These are phyloP conservation scores for Cinnamomum micranthum DNA, from an alignment of 164 flowering plant species.

Conservation along the genomic window DNA sequence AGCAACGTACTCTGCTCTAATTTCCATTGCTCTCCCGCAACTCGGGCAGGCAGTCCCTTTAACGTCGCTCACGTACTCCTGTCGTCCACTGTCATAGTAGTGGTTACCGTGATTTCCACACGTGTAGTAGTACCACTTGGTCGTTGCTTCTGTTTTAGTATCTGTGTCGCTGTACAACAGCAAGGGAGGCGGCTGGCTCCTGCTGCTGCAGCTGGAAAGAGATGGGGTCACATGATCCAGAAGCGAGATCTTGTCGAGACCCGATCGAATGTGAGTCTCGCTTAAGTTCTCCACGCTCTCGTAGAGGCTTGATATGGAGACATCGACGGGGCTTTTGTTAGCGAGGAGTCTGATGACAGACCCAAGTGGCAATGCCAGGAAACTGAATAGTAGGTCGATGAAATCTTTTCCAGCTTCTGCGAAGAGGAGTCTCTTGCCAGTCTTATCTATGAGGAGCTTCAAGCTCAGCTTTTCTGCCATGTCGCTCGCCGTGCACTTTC, in stretches of 20 bases:
- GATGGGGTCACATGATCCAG: background rate
- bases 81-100: too few relatives aligned
- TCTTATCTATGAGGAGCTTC: slow-evolving; percentile 15
- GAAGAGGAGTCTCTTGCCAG: slow-evolving; percentile 14
- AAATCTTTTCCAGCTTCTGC: slow-evolving; percentile 63
- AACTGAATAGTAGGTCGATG: slow-evolving; percentile 65
- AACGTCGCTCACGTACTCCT: too few relatives aligned
- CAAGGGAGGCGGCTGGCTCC: too few relatives aligned
- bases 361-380: slow-evolving; percentile 15
- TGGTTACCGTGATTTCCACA: too few relatives aligned
- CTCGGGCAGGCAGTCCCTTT: too few relatives aligned
- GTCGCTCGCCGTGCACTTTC: background rate
- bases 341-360: background rate
- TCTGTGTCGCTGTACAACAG: too few relatives aligned
- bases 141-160: too few relatives aligned
- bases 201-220: background rate
- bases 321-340: background rate
- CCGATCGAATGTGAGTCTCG: background rate
- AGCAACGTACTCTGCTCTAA: too few relatives aligned
- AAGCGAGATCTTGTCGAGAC: background rate
- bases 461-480: background rate
- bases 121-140: too few relatives aligned
- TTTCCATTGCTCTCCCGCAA: too few relatives aligned
- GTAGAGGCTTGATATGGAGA: background rate
- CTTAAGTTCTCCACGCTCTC: background rate